These are phyloP conservation scores for Gastrolobium villosum DNA, from an alignment of 306 rosid species.

Conservation along the genomic window DNA sequence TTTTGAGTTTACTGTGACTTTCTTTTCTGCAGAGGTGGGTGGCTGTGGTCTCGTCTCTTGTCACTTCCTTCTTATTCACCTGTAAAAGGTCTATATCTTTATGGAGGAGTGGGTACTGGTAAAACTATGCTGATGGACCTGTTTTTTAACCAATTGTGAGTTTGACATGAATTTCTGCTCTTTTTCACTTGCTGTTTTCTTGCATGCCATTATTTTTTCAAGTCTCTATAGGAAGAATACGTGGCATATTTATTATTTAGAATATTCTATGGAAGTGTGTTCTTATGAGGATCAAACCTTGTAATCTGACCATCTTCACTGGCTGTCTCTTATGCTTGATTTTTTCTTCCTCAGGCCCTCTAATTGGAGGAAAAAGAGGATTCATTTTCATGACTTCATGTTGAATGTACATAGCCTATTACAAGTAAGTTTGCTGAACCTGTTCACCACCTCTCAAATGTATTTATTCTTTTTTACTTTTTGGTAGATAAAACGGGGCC, in stretches of 20 bases:
- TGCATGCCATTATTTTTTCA: conserved; percentile 16
- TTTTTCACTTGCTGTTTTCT: conserved; percentile 31
- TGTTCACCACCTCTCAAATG: conserved; percentile 19
- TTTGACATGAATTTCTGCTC: conserved; percentile 39
- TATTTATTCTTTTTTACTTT: conserved; percentile 13
- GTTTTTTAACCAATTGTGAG: conserved; percentile 93
- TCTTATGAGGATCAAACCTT: conserved; percentile 42
- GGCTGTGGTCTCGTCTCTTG: conserved; percentile 97
- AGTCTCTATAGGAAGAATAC: conserved; percentile 19
- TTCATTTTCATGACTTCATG: conserved; percentile 98
- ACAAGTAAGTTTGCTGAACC: conserved; percentile 72
- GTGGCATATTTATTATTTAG: conserved; percentile 35
- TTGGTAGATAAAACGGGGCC: conserved; percentile 13
- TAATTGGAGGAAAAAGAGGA: conserved; percentile 91
- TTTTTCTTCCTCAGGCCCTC: conserved; percentile 67
- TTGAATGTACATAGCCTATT: conserved; percentile 87
- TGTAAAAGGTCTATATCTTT: conserved; percentile 92
- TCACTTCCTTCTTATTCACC: conserved; percentile 83
- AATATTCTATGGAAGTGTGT: conserved; percentile 36
- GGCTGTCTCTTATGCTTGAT: conserved; percentile 40
- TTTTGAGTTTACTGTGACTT: conserved; percentile 31
- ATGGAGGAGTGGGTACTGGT: conserved; percentile 99
- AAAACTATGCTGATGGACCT: conserved; percentile 99
- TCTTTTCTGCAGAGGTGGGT: conserved; percentile 69
- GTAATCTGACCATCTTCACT: conserved; percentile 14